Conservation (phyloP, 176 grass and related monocot genomes). For the Hordeum marinum region DNA sequence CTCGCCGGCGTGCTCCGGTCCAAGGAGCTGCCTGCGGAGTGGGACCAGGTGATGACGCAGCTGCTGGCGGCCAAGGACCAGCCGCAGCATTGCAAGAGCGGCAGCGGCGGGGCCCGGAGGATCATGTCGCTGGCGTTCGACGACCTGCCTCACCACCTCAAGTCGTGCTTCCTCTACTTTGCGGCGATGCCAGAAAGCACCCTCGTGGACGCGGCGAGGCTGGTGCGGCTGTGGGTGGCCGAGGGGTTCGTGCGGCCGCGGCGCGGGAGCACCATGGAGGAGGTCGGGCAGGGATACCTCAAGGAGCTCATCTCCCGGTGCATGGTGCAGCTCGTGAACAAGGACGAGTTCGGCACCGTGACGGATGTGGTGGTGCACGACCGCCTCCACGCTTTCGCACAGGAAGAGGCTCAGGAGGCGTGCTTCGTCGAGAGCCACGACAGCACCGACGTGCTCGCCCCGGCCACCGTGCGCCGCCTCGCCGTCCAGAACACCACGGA, state of each 20-base stretch:
- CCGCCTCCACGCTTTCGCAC: slow-evolving; percentile 44
- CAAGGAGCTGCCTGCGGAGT: slow-evolving; percentile 42
- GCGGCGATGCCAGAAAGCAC: slow-evolving; percentile 32
- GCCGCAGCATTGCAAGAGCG: background rate
- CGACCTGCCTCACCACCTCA: slow-evolving; percentile 66
- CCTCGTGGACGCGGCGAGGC: background rate
- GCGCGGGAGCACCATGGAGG: slow-evolving; percentile 37
- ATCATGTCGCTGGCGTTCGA: slow-evolving; percentile 53
- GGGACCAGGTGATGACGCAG: slow-evolving; percentile 49
- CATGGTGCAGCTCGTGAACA: slow-evolving; percentile 39
- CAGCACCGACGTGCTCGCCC: slow-evolving; percentile 47
- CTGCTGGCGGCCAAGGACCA: slow-evolving; percentile 21
- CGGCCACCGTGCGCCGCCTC: slow-evolving; percentile 50
- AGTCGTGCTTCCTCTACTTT: slow-evolving; percentile 63
- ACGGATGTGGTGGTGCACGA: slow-evolving; percentile 37
- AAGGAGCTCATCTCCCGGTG: slow-evolving; percentile 52
- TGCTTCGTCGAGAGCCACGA: slow-evolving; percentile 48
- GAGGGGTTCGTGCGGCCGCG: slow-evolving; percentile 49
- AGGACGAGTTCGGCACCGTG: slow-evolving; percentile 35
- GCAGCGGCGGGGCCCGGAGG: background rate
- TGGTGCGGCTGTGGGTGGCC: slow-evolving; percentile 53
- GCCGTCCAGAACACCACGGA: slow-evolving; percentile 37
- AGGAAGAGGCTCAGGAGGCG: slow-evolving; percentile 56
- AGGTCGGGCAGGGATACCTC: slow-evolving; percentile 37
- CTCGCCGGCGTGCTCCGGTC: slow-evolving; percentile 44